Percentiles rank a stretch among this genome's conserved stretches.
phyloP scores from a whole-genome alignment of 2,329 filamentous ascomycete species.

The Talaromyces sp. region DNA sequence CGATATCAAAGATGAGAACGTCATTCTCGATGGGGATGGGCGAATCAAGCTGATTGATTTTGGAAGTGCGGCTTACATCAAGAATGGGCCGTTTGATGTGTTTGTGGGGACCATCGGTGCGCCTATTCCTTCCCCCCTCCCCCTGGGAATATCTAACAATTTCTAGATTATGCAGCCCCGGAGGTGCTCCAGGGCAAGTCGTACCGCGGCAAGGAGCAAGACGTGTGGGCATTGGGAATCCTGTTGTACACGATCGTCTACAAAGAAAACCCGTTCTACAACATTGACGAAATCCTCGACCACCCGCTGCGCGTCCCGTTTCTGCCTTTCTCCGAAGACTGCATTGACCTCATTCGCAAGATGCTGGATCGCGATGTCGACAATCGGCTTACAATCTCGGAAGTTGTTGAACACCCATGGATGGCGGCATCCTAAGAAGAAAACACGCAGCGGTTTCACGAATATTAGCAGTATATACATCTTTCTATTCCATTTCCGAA shows the following conservation, averaged over 20 bases:
- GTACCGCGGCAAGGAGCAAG: conserved; percentile 93
- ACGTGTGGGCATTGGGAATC: conserved; percentile 96
- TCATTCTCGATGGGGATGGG: conserved; percentile 90
- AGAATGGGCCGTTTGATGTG: conserved; percentile 95
- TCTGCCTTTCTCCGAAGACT: conserved; percentile 63
- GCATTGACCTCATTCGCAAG: conserved; percentile 80
- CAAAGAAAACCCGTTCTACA: conserved; percentile 99
- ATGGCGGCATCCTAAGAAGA: conserved; percentile 24
- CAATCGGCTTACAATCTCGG: conserved; percentile 74
- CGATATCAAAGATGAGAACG: conserved; percentile 98
- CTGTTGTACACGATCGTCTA: conserved; percentile 98
- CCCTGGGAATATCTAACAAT: background rate
- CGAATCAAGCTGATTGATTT: conserved; percentile 98
- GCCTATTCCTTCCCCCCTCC: conserved; percentile 4
- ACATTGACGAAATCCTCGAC: conserved; percentile 98
- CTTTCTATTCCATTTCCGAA: background rate
- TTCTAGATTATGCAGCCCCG: conserved; percentile 92
- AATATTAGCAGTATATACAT: background rate
- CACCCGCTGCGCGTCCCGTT: conserved; percentile 86
- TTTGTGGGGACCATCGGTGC: conserved; percentile 97
- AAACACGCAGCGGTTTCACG: background rate
- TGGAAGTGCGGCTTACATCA: conserved; percentile 95
- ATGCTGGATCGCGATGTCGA: conserved; percentile 92
- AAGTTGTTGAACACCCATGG: conserved; percentile 90
- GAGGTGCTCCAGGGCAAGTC: conserved; percentile 89